Evolutionary conservation across 208 protist species (phyloP).

Genomic region (Leishmania braziliensis): DNA sequence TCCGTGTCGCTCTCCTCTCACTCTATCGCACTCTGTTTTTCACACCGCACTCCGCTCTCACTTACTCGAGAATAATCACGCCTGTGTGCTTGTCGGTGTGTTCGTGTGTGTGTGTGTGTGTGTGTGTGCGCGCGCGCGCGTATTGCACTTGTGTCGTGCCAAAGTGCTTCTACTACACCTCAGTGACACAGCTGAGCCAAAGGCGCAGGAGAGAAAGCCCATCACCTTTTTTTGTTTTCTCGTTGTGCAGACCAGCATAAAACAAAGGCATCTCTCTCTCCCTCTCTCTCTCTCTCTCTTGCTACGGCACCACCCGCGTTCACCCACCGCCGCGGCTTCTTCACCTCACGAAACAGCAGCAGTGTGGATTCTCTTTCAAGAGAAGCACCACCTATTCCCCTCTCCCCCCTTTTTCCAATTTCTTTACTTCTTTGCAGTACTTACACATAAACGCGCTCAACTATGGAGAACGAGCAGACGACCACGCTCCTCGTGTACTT

Average conservation of each 20-base stretch:
- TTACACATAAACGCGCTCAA: background rate
- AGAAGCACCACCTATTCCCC: background rate
- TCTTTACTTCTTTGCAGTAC: background rate
- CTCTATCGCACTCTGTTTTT: background rate
- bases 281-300: background rate
- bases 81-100: background rate
- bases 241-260: background rate
- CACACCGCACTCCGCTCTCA: background rate
- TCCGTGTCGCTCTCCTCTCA: background rate
- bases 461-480: conserved; percentile 5
- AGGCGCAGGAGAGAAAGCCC: background rate
- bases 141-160: background rate
- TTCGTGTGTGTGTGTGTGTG: background rate
- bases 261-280: background rate
- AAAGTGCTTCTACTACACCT: background rate
- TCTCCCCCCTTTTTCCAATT: background rate
- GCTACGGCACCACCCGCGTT: background rate
- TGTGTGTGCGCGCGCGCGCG: background rate
- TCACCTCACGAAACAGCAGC: background rate
- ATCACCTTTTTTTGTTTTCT: background rate
- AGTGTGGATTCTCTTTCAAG: background rate
- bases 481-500: conserved; percentile 35
- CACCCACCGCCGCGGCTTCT: background rate
- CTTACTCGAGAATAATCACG: background rate
- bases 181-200: background rate